Evolutionary conservation across 83 land plant species (phyloP).

Genomic region (Picea mariana): DNA sequence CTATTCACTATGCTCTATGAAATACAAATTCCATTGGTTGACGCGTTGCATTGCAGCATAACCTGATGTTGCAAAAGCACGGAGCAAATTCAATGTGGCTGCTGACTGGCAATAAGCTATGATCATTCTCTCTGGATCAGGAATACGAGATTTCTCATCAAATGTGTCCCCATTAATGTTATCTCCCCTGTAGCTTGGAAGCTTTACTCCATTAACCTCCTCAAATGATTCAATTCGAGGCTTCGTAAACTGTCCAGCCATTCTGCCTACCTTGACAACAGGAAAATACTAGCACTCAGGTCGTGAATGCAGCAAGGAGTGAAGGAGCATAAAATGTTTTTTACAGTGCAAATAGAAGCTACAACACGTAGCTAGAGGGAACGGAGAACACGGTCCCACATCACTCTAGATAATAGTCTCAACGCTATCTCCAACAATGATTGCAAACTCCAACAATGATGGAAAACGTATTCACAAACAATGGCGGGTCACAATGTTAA

Average conservation of each 20-base stretch:
- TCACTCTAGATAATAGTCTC: no score
- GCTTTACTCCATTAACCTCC: slow-evolving; percentile 40
- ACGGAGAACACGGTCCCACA: no score
- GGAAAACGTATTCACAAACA: no score
- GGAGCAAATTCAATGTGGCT: slow-evolving; percentile 50
- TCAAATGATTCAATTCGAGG: slow-evolving; percentile 44
- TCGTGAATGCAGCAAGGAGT: no score
- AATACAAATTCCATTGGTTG: slow-evolving; percentile 64
- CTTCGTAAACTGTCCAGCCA: slow-evolving; percentile 67
- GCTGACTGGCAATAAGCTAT: slow-evolving; percentile 62
- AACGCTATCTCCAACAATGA: no score
- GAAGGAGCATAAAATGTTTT: no score
- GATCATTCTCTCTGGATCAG: slow-evolving; percentile 60
- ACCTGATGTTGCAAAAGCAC: slow-evolving; percentile 71
- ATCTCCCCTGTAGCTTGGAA: slow-evolving; percentile 64
- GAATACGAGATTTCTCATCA: slow-evolving; percentile 42
- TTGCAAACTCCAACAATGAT: no score
- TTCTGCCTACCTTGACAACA: slow-evolving; percentile 65
- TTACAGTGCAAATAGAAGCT: no score
- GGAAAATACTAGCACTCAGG: no score
- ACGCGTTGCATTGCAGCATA: slow-evolving; percentile 70
- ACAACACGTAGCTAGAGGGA: no score
- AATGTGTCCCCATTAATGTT: slow-evolving; percentile 55
- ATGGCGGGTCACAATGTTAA: no score
- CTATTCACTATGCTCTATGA: slow-evolving; percentile 55